Evolutionary conservation across 495 filamentous ascomycete species (phyloP).

Genomic region (Xylaria grammica): DNA sequence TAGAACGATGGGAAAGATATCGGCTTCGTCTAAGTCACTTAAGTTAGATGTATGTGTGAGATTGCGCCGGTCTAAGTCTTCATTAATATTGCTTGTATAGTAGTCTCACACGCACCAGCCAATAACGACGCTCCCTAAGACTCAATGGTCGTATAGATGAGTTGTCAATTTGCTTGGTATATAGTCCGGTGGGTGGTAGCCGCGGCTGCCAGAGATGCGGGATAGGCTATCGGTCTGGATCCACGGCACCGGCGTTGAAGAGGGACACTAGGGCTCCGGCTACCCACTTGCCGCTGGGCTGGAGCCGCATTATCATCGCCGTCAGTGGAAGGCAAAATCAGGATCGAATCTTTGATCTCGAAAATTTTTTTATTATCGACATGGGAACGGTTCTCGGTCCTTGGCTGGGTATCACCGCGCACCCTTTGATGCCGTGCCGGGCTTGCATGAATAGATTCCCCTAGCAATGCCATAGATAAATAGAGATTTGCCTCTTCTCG

Average conservation of each 20-base stretch:
- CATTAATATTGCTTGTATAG: neutral
- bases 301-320: constrained; percentile 10
- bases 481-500: constrained; percentile 1
- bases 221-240: constrained; percentile 22
- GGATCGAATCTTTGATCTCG: neutral
- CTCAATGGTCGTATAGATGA: neutral
- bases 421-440: neutral
- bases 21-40: neutral
- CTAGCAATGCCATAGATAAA: constrained; percentile 7
- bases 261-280: constrained; percentile 5
- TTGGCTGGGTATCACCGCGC: neutral
- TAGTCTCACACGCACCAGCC: neutral
- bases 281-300: constrained; percentile 11
- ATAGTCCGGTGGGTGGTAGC: constrained; percentile 1
- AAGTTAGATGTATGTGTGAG: neutral
- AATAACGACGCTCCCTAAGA: constrained; percentile 10
- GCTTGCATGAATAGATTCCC: neutral
- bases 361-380: constrained; percentile 11
- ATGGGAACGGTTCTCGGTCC: constrained; percentile 20
- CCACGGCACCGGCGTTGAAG: constrained; percentile 6
- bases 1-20: neutral
- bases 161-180: constrained; percentile 5
- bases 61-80: neutral
- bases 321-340: constrained; percentile 3
- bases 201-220: neutral